Conservation (phyloP, 2,329 filamentous ascomycete species). For the Colletotrichum euphorbiae region DNA sequence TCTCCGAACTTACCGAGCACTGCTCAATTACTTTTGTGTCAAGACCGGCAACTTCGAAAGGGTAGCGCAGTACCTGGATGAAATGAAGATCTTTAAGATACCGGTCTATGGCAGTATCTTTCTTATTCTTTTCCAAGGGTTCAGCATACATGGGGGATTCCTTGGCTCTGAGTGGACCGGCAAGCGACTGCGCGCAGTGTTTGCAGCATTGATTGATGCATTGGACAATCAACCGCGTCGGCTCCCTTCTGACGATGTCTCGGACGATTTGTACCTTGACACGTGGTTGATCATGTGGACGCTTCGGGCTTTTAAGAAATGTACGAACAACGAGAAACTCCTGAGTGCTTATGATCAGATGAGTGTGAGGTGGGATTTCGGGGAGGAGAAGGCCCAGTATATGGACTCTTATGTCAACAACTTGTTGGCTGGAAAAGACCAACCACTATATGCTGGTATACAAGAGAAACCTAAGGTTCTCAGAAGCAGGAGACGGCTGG, state of each 20-base stretch:
- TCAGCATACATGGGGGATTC: conserved; percentile 76
- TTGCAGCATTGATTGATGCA: conserved; percentile 71
- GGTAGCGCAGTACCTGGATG: conserved; percentile 77
- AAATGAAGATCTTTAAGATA: conserved; percentile 80
- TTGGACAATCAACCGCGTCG: conserved; percentile 54
- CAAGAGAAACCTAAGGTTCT: background rate
- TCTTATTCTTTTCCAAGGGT: conserved; percentile 84
- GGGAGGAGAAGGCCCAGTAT: conserved; percentile 55
- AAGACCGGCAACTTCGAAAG: conserved; percentile 77
- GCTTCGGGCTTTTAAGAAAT: conserved; percentile 73
- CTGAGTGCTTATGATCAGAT: conserved; percentile 66
- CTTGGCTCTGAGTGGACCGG: conserved; percentile 76
- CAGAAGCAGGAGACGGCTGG: background rate
- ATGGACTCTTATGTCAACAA: conserved; percentile 59
- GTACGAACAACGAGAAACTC: conserved; percentile 63
- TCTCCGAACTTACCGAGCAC: conserved; percentile 80
- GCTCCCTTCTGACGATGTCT: conserved; percentile 26
- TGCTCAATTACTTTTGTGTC: conserved; percentile 80
- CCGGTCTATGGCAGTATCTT: conserved; percentile 82
- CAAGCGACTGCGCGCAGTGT: conserved; percentile 74
- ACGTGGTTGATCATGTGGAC: conserved; percentile 72
- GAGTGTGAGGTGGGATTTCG: conserved; percentile 60
- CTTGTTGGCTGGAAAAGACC: conserved; percentile 51
- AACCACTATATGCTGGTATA: conserved; percentile 7
- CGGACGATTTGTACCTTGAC: conserved; percentile 63